These are phyloP conservation scores for Chenopodium berlandieri DNA, from an alignment of 148 eudicot species.

Conservation along the genomic window DNA sequence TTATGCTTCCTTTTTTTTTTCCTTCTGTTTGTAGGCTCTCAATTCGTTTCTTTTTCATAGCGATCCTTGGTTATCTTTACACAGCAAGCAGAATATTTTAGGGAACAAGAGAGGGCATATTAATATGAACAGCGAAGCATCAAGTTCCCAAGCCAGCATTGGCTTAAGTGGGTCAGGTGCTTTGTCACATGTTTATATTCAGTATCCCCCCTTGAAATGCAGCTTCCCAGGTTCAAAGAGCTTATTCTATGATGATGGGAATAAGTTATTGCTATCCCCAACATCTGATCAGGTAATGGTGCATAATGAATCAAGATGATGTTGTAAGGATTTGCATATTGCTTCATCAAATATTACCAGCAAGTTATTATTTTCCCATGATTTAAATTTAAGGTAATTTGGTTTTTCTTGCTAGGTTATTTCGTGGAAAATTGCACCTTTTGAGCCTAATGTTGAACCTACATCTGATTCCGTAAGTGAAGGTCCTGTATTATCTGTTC, in stretches of 20 bases:
- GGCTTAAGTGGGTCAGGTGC: slow-evolving; percentile 74
- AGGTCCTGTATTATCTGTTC: slow-evolving; percentile 70
- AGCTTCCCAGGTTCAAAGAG: slow-evolving; percentile 60
- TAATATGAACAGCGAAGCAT: slow-evolving; percentile 60
- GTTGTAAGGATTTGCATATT: not conserved
- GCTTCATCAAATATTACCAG: not conserved
- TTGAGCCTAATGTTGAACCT: slow-evolving; percentile 52
- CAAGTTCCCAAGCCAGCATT: slow-evolving; percentile 59
- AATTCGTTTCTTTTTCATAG: not conserved
- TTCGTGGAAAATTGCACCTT: slow-evolving; percentile 79
- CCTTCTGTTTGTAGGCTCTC: not conserved
- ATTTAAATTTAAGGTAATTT: not conserved
- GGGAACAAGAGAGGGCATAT: slow-evolving; percentile 8
- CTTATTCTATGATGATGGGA: slow-evolving; percentile 87
- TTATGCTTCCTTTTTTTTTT: not conserved
- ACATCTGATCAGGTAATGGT: slow-evolving; percentile 67
- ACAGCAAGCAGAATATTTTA: not conserved
- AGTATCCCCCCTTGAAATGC: slow-evolving; percentile 79
- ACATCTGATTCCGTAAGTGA: slow-evolving; percentile 54
- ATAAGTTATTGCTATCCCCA: slow-evolving; percentile 61
- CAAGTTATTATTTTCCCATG: not conserved
- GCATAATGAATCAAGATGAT: not conserved
- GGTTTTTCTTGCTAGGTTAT: slow-evolving; percentile 44
- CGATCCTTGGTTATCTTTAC: not conserved
- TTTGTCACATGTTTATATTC: slow-evolving; percentile 82